A percentile compares a stretch with the other conserved stretches of the same genome.
phyloP scores from a whole-genome alignment of 306 rosid genomes.

The Carpinus fangiana region DNA sequence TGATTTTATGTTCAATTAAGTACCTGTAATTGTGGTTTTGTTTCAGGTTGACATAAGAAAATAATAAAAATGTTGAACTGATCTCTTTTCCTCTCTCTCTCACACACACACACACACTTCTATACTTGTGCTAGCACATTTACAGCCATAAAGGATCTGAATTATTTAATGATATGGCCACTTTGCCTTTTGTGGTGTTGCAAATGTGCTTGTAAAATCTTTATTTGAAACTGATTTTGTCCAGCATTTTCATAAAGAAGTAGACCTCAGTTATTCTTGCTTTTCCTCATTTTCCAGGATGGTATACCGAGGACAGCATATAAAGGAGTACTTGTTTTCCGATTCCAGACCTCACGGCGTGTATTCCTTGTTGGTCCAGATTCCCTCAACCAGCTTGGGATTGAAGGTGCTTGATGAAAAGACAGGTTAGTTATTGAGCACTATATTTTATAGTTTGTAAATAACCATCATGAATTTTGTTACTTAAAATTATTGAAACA shows the following conservation, averaged over 20 bases:
- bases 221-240: constrained; percentile 1
- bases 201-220: constrained; percentile 4
- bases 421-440: constrained; percentile 31
- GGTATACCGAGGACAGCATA: constrained; percentile 94
- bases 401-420: constrained; percentile 46
- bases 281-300: constrained; percentile 56
- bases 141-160: not conserved
- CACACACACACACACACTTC: not conserved
- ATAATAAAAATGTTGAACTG: not conserved
- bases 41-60: not conserved
- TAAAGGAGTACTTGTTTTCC: constrained; percentile 90
- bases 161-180: not conserved
- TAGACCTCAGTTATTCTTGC: not conserved
- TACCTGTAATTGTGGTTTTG: too few relatives aligned
- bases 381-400: constrained; percentile 67
- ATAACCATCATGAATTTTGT: not conserved
- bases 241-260: not conserved
- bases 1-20: too few relatives aligned
- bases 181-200: not conserved
- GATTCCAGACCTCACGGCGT: constrained; percentile 58
- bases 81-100: not conserved
- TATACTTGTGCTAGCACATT: not conserved
- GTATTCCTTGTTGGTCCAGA: constrained; percentile 75
- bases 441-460: not conserved
- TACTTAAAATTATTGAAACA: not conserved